These are phyloP conservation scores for Erythrobasidium yunnanense DNA, from an alignment of 768 basidiomycete genomes.

Conservation along the genomic window DNA sequence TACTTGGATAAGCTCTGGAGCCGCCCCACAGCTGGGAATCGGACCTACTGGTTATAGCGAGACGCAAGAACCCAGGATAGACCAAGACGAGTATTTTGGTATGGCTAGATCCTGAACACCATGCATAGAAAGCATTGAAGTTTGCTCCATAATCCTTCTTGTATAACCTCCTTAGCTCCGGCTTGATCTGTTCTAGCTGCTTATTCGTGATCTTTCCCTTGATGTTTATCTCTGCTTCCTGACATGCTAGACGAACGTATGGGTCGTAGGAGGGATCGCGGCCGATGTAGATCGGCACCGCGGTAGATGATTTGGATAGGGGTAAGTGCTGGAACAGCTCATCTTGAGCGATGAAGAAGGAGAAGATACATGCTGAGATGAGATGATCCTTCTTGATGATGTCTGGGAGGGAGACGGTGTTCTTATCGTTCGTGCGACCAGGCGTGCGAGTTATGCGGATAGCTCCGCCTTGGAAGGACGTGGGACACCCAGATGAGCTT, in stretches of 20 bases:
- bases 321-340: conserved; percentile 6
- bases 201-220: not conserved
- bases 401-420: conserved; percentile 4
- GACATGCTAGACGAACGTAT: not conserved
- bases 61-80: not conserved
- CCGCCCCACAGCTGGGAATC: too few relatives aligned
- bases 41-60: too few relatives aligned
- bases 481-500: not conserved
- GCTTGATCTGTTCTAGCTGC: conserved; percentile 1
- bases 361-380: not conserved
- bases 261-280: not conserved
- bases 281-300: not conserved
- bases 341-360: conserved; percentile 15
- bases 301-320: not conserved
- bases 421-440: not conserved
- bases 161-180: not conserved
- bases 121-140: not conserved
- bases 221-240: not conserved
- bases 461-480: not conserved
- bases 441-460: conserved; percentile 4
- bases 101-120: not conserved
- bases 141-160: not conserved
- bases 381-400: not conserved
- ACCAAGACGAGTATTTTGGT: not conserved
- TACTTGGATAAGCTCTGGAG: too few relatives aligned